Base-by-base conservation (phyloP, 345 rosid genomes). In the Pugionium dolabratum region DNA sequence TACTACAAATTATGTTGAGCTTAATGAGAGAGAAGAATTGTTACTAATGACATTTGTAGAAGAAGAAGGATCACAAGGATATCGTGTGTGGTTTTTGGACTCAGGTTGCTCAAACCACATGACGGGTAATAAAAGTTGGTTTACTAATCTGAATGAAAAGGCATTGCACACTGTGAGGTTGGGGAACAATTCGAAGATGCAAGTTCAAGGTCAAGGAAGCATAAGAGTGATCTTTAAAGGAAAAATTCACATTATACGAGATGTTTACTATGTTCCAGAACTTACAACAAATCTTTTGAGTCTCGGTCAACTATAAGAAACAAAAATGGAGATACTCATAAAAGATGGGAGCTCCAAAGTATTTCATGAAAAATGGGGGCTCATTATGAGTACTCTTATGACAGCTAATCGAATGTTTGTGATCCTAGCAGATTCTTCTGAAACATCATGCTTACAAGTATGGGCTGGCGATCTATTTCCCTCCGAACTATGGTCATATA, bases 41-140 rank as follows among this genome's bases (percentile, higher is more conserved):
- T 18, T 54, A 9, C 33, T 31, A 0, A 52, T 52, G 39, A 39
- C 39, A 1, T 32, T 52, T 32, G 56, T 31, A 0, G 26, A 52
- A 32, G 39, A 52, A 2, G 10, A 31, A 0, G 1, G 1, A 1
- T 52, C 56, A 32, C 39, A 54, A 3, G 36, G n/a, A 6, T n/a
- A 35, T 11, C 30, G 44, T 5, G 30, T 35, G 10, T 58, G 63
- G 63, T 58, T 58, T 3, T 9, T 58, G 2, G 49, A 58, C 2
- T 39, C 46, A 4, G 49, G 49, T 0, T 58, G 48, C 9, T 41
- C 63, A 9, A 39, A 58, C 4, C 49, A 58, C 11, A 58, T 58
- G 63, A 58, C 63, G 2, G 49, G 63, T 26, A 36, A 41, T 10
- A 0, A 6, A 39, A 34, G 45, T 1, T 39, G 49, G 63, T 58